Base-by-base conservation (phyloP, 768 basidiomycete species). In the Lentinula sp. region DNA sequence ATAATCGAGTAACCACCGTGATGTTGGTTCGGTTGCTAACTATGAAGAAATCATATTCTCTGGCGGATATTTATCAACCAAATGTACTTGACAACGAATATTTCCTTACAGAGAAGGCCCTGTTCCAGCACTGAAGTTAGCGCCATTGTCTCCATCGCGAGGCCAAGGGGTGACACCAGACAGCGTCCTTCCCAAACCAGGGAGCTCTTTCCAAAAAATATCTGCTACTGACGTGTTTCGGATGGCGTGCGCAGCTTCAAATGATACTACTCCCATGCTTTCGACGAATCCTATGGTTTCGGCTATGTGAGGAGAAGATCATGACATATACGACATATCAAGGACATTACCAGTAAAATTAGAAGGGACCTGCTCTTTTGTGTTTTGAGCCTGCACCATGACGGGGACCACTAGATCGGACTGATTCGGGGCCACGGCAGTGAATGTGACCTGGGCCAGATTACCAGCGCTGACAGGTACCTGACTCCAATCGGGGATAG, bases 11-110 rank as follows among this genome's bases (percentile, higher is more conserved):
- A 4, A 76, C 81, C 32, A 82, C 75, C 9, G 76, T 80, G 23
- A 82, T 65, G 61, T 82, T 85, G 49, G 67, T 60, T 18, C 77
- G 66, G 28, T 78, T 79, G 71, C 83, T 79, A 77, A 87, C 86
- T 60, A 73, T 82, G 71, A 74, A 82, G 69, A 88, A 86, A 69
- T 86, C 84, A 69, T 89, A 89, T 69, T 85, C 81, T 56, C 84
- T 84, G 63, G 5, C 35, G 31, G 48, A 8, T 45, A 37, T 16
- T 39, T 34, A 37, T 51, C 48, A 58, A 42, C 53, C 2, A 43
- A 53, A 35, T 4, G 21, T 23, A 32, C 5, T 10, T 50, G 39
- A 61, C 40, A 35, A 16, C 7, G 18, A 13, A 11, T 28, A 13
- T 15, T 58, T 34, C 23, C 82, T 63, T 63, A 85, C 83, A 88